Conservation (phyloP, 371 early-diverging fungal species). For the Actinomucor elegans region DNA sequence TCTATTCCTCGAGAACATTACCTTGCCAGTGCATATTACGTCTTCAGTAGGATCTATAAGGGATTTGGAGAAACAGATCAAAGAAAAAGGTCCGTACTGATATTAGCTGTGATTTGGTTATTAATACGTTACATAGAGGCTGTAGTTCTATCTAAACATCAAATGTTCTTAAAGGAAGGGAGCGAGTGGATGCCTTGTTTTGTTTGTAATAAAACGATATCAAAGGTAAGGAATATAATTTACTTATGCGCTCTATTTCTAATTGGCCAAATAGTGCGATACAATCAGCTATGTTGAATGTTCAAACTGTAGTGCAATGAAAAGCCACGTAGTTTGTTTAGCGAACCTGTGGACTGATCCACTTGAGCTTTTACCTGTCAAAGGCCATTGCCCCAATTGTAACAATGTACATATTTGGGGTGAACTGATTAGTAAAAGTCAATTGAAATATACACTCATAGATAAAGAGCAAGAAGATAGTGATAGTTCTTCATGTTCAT, state of each 20-base stretch:
- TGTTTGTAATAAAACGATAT: constrained; percentile 1
- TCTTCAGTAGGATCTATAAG: constrained; percentile 11
- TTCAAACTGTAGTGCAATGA: constrained; percentile 1
- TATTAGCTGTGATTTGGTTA: background rate
- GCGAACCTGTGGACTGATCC: constrained; percentile 1
- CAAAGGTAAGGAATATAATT: constrained; percentile 4
- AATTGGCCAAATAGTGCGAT: background rate
- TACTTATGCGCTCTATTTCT: background rate
- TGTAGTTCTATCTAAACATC: background rate
- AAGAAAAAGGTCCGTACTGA: constrained; percentile 1
- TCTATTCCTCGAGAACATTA: constrained; percentile 7
- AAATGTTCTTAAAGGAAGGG: background rate
- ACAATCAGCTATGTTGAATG: constrained; percentile 9
- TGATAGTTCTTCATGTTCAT: background rate
- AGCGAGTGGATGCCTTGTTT: background rate
- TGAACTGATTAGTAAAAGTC: constrained; percentile 7
- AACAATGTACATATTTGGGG: constrained; percentile 9
- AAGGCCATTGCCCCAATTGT: constrained; percentile 18
- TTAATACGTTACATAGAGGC: background rate
- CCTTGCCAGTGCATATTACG: constrained; percentile 13
- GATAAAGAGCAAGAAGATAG: background rate
- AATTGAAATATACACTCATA: background rate
- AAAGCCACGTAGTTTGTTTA: constrained; percentile 8
- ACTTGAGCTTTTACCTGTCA: constrained; percentile 9
- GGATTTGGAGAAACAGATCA: constrained; percentile 1